Evolutionary conservation across 441 rosid species (phyloP), one percentile per base, ranked within the genome.

Genomic region (Mallotus japonicus): DNA sequence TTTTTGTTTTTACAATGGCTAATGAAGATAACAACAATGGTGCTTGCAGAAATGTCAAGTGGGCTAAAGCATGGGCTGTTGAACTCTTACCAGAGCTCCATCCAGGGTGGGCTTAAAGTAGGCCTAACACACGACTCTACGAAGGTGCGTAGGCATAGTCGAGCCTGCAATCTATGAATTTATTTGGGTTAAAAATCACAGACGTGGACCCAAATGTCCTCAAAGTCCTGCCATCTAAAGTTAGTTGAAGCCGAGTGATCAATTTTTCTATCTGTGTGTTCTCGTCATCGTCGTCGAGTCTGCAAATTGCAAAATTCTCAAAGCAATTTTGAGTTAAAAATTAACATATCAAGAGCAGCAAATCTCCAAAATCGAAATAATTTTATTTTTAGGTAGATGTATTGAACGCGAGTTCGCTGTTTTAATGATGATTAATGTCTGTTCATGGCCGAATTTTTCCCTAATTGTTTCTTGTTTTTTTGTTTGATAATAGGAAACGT

Each of bases 401-500:
- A 8, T 3, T 54, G 9, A n/a, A 0, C 14, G 10, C 22, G 19
- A 4, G 6, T 5, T 17, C 8, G 6, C 22, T 11, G 5, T 54
- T 50, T 1, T 9, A 11, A 11, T 50, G 19, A 54, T 22, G 19
- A 42, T 70, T 10, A 17, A 70, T 59, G 56, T 1, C 46, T 59
- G 17, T 46, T 8, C 40, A 40, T 55, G 40, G 6, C 6, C 61
- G 55, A 56, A 40, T 19, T 42, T 28, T 16, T 24, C 42, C 37
- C 19, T 50, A 4, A 50, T 12, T 50, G 15, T 28, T 28, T 28
- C 32, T 2, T 28, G 3, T 50, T 50, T 15, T 50, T 50, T 50
- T 50, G 60, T 60, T 50, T 50, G 4, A n/a, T 49, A 74, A 17
- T 9, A 58, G 63, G 60, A 71, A 44, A n/a, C 69, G 60, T 70